Evolutionary conservation across 345 rosid species (phyloP).

Genomic region (Syzygium aqueum): DNA sequence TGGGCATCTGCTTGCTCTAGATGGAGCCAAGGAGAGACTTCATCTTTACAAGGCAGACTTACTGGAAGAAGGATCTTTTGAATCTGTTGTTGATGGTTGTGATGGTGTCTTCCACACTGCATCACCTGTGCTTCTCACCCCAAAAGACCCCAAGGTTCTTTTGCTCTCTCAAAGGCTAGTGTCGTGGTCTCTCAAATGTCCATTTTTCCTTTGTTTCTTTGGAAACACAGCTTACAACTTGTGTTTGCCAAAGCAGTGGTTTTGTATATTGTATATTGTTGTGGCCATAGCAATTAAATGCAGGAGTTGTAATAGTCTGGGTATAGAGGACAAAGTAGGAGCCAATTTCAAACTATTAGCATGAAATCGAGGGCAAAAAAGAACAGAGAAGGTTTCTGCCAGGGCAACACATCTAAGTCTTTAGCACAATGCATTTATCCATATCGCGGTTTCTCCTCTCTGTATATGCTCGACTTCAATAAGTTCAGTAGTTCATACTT

Average conservation of each 20-base stretch:
- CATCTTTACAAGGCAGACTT: constrained; percentile 19
- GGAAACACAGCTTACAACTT: not conserved
- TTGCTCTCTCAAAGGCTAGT: not conserved
- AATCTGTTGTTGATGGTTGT: constrained; percentile 17
- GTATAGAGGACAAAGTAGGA: not conserved
- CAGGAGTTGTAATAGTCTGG: not conserved
- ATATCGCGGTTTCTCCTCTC: not conserved
- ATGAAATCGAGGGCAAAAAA: not conserved
- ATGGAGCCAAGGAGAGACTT: constrained; percentile 29
- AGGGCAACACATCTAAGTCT: not conserved
- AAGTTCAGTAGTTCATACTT: not conserved
- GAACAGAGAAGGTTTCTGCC: not conserved
- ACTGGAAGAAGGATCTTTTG: constrained; percentile 21
- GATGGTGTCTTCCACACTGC: constrained; percentile 34
- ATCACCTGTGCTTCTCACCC: constrained; percentile 24
- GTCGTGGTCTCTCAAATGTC: not conserved
- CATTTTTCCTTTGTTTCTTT: not conserved
- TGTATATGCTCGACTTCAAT: not conserved
- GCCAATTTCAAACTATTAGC: not conserved
- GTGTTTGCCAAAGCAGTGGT: not conserved
- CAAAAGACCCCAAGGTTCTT: constrained; percentile 26
- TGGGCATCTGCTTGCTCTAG: constrained; percentile 17
- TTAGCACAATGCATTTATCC: not conserved
- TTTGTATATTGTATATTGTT: not conserved
- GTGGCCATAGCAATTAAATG: not conserved